Base-by-base conservation (phyloP, 148 eudicot species). In the Diospyros lotus region DNA sequence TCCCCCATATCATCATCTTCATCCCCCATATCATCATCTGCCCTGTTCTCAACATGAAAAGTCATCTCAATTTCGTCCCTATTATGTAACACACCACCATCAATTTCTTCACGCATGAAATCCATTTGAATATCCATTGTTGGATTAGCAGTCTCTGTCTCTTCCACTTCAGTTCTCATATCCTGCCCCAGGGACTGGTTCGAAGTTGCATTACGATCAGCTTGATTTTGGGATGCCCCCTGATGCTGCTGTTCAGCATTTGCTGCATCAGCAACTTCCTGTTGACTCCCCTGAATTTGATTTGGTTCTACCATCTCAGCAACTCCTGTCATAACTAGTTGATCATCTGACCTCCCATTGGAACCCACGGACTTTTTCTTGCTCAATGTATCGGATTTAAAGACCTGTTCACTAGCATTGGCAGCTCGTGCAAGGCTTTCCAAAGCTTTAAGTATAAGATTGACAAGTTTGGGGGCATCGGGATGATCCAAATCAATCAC, bases 1-100 rank as follows among this genome's bases (percentile, higher is more conserved):
- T 86, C 98, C 59, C 86, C 97, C 93, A 90, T 89, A 76, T 92
- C 98, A 84, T 95, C 97, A 80, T 90, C 98, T 69, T 90, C 98
- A 68, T 93, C 98, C 77, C 85, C 94, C 83, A 89, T 83, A 75
- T 92, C 97, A 68, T 90, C 89, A 78, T 84, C 93, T 66, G 77
- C 89, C 76, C 81, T 90, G 80, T 88, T 87, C 80, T 90, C 92
- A 66, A 92, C 92, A 86, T 84, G 97, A 67, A 92, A 94, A 62
- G 83, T 84, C 91, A 94, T 88, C 77, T 84, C 88, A 68, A 89
- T 86, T 76, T 77, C 87, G 62, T 85, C 89, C 56, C 68, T 72
- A 70, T 79, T 76, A 59, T 83, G 87, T 76, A 92, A 66, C 64
- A 83, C 79, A 66, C 85, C 91, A 75, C 84, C 89, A 53, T 92